phyloP scores from a whole-genome alignment of 768 basidiomycete genomes.

The Lentinula aciculospora region DNA sequence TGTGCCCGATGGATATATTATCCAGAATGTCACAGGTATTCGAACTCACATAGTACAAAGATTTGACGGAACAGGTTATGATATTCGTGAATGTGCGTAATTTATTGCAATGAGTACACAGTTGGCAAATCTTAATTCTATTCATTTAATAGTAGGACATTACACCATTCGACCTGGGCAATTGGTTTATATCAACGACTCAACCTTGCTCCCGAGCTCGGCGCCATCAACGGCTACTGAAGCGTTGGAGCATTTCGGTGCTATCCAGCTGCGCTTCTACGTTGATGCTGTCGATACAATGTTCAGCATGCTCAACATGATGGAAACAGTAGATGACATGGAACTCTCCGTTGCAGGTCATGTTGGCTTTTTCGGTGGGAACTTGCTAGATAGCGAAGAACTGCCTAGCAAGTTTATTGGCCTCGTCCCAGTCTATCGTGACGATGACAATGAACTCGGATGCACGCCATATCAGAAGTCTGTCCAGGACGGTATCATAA shows the following conservation, averaged over 20 bases:
- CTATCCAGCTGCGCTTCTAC: constrained; percentile 57
- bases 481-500: constrained; percentile 46
- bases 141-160: constrained; percentile 58
- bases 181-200: constrained; percentile 76
- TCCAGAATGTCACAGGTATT: constrained; percentile 76
- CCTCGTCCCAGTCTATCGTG: constrained; percentile 52
- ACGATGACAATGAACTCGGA: constrained; percentile 48
- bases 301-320: constrained; percentile 30
- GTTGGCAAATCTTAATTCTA: background rate
- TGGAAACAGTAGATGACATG: constrained; percentile 25
- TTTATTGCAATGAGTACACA: constrained; percentile 2
- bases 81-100: constrained; percentile 72
- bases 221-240: constrained; percentile 23
- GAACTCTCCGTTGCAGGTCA: constrained; percentile 53
- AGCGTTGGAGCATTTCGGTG: constrained; percentile 19
- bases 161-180: constrained; percentile 78
- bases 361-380: constrained; percentile 68
- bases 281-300: constrained; percentile 45
- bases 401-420: constrained; percentile 39
- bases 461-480: constrained; percentile 48
- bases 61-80: constrained; percentile 80
- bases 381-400: constrained; percentile 32
- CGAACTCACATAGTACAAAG: constrained; percentile 73
- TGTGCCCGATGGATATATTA: constrained; percentile 63
- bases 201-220: constrained; percentile 30